Evolutionary conservation across 2,329 filamentous ascomycete genomes (phyloP), one percentile per base, ranked within the genome.

Genomic region (Tricladium varicosporioides): DNA sequence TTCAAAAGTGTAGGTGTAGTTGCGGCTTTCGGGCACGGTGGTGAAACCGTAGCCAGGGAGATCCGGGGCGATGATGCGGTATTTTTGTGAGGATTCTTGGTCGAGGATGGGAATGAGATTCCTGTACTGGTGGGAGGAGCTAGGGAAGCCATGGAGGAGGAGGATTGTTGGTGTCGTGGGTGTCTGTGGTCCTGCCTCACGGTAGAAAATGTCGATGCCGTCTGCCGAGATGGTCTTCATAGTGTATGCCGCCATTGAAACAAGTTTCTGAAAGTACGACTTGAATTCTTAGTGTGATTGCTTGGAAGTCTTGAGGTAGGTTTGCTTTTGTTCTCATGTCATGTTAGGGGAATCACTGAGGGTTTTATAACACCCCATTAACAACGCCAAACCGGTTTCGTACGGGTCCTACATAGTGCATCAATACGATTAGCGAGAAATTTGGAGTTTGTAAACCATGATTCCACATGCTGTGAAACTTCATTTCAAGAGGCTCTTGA

Each of bases 31-130:
- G 0, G 78, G 75, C 2, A 77, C 72, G 46, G 72, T 70, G 2
- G 83, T 85, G 70, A 84, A 83, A 51, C 83, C 83, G 61, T 78
- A 86, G 70, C 81, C 81, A 1, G 82, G 83, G 2, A 85, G 73
- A 65, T 86, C 83, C 0, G 82, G 83, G 0, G 82, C 82, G 13
- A 86, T 70, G 44, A 78, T 71, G 16, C 69, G 70, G 62, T 77
- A 77, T 33, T 67, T 51, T 10, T 48, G 11, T 7, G 13, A 22
- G 10, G 43, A 46, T 2, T n/a, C 65, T 16, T 62, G 52, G 9
- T 72, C 71, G 22, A 78, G 71, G 11, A 73, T 67, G 0, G 75
- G 74, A 15, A 78, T 76, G 8, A 78, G 68, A 62, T 78, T 72
- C 60, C 76, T 74, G 60, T 73, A 78, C 64, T 74, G 72, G 61